Conservation (phyloP, 306 rosid species). For the Cicer cuneatum region DNA sequence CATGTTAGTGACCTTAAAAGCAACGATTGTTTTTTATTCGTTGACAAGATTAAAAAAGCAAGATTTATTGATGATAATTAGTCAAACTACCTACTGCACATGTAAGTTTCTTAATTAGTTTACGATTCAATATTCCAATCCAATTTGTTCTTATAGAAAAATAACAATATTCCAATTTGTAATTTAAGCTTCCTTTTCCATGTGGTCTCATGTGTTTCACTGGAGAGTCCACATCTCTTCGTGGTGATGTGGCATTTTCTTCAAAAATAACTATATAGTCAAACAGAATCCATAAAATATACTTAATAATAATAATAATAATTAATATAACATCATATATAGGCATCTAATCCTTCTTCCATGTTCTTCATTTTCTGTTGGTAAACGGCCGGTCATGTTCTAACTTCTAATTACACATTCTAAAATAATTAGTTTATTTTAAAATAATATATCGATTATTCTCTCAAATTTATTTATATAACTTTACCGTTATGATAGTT, state of each 20-base stretch:
- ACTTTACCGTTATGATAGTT: constrained; percentile 54
- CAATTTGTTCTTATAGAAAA: too few relatives aligned
- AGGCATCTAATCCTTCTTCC: constrained; percentile 56
- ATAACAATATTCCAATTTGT: constrained; percentile 45
- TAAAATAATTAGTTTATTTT: neutral
- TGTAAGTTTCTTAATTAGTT: constrained; percentile 49
- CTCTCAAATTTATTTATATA: constrained; percentile 12
- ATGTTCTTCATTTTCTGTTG: constrained; percentile 62
- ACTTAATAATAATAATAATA: too few relatives aligned
- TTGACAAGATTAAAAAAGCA: constrained; percentile 40
- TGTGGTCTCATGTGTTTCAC: constrained; percentile 85
- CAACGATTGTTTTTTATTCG: neutral
- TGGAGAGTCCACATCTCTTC: constrained; percentile 45
- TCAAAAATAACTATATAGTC: constrained; percentile 41
- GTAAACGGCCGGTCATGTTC: constrained; percentile 68
- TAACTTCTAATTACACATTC: constrained; percentile 4
- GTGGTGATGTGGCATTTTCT: constrained; percentile 19
- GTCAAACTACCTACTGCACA: constrained; percentile 54
- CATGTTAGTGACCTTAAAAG: constrained; percentile 17
- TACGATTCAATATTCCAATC: constrained; percentile 1
- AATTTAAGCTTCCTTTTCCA: constrained; percentile 51
- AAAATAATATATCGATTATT: neutral
- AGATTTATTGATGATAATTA: constrained; percentile 43
- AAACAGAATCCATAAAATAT: constrained; percentile 40
- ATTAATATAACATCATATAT: constrained; percentile 23